Evolutionary conservation across 768 basidiomycete genomes (phyloP), one percentile per base, ranked within the genome.

Genomic region (Hericium coralloides): DNA sequence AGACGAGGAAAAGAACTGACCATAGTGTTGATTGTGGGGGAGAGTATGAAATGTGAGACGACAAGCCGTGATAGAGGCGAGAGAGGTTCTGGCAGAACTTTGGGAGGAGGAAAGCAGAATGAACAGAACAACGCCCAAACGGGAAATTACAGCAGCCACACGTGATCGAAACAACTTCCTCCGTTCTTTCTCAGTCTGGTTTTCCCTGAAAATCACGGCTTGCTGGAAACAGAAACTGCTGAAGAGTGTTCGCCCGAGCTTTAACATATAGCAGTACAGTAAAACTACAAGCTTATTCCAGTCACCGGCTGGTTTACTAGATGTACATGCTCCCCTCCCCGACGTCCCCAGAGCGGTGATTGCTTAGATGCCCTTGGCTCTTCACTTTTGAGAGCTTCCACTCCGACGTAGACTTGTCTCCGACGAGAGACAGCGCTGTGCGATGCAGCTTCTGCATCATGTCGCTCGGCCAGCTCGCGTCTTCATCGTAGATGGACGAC

Each of bases 241-340:
- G 31, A 9, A 31, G 31, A 31, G 31, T 31, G 8, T 31, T 31
- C 31, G 8, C 31, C 31, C 31, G 31, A 31, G 31, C 8, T 31
- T 31, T 31, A 9, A 31, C 10, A 31, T 31, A 31, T 31, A 31
- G 8, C 10, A 1, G 4, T 31, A 31, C 31, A 31, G 31, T 6
- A 31, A 31, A 6, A 31, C 8, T 31, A 31, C 31, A 31, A 31
- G 31, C 2, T 6, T 31, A 1, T 31, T 8, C 31, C 31, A 31
- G 31, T 9, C 31, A 31, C 10, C 31, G 8, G 10, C 31, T 31
- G 31, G 31, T 43, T 43, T 15, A 45, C 57, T 56, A 64, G 25
- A 64, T 63, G 52, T 64, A 64, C 63, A 64, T 64, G 20, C 63
- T 58, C 3, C 63, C 62, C 5, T 64, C 63, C 15, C 61, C 59